These are phyloP conservation scores for Prosopis cineraria DNA, from an alignment of 306 rosid species.

Conservation along the genomic window DNA sequence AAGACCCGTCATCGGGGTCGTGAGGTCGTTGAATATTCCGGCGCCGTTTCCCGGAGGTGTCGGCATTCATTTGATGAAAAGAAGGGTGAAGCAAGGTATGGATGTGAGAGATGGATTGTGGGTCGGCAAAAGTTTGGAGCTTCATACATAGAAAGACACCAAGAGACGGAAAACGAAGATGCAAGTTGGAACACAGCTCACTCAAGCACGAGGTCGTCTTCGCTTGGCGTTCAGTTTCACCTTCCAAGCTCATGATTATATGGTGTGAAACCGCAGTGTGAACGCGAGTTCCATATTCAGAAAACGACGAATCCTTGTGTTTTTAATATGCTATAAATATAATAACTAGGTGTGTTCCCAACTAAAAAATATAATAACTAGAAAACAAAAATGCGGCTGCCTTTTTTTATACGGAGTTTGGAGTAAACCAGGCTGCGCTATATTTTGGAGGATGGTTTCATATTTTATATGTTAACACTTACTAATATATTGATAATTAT, in stretches of 20 bases:
- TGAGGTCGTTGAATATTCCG: constrained; percentile 25
- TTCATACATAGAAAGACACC: constrained; percentile 37
- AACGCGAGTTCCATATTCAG: background rate
- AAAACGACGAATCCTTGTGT: background rate
- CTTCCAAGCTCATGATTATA: background rate
- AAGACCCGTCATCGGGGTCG: constrained; percentile 28
- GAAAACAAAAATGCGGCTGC: too few relatives aligned
- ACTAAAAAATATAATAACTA: too few relatives aligned
- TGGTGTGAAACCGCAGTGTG: constrained; percentile 14
- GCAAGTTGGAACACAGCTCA: background rate
- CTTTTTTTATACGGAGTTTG: too few relatives aligned
- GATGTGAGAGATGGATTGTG: constrained; percentile 42
- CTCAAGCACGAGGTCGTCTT: background rate
- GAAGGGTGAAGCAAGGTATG: constrained; percentile 40
- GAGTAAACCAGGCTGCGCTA: too few relatives aligned
- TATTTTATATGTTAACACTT: too few relatives aligned
- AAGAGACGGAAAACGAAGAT: background rate
- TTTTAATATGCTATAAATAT: background rate
- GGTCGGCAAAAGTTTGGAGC: constrained; percentile 48
- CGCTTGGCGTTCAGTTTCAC: background rate
- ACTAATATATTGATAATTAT: too few relatives aligned
- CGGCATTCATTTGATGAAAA: constrained; percentile 41
- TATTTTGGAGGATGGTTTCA: too few relatives aligned
- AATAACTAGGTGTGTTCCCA: background rate
- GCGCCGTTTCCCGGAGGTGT: constrained; percentile 30